Conservation (phyloP, 352 stramenopile genomes). For the Pythium sp. region DNA sequence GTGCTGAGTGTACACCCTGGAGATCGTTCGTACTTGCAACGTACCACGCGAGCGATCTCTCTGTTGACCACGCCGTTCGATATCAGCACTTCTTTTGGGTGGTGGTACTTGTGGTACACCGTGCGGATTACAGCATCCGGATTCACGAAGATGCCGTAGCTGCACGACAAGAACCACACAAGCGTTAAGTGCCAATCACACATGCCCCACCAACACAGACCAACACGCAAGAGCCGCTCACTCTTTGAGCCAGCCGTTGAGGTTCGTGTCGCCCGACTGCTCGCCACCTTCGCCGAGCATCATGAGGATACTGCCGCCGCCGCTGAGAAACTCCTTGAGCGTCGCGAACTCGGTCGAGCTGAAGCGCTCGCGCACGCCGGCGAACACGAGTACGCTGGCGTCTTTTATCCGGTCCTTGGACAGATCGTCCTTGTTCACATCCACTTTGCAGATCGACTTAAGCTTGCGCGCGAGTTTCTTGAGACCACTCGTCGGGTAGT, state of each 20-base stretch:
- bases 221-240: conserved; percentile 27
- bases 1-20: background rate
- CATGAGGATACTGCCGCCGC: conserved; percentile 89
- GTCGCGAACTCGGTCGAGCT: conserved; percentile 83
- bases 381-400: conserved; percentile 88
- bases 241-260: conserved; percentile 95
- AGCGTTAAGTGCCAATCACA: background rate
- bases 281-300: conserved; percentile 92
- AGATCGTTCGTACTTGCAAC: background rate
- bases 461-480: conserved; percentile 94
- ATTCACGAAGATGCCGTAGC: conserved; percentile 86
- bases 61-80: conserved; percentile 93
- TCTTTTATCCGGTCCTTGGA: conserved; percentile 86
- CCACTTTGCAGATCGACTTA: conserved; percentile 86
- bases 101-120: conserved; percentile 96
- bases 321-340: conserved; percentile 88
- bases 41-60: conserved; percentile 82
- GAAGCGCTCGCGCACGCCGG: conserved; percentile 87
- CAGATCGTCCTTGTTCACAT: conserved; percentile 94
- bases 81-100: conserved; percentile 96
- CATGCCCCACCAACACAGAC: background rate
- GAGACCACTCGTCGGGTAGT: conserved; percentile 88
- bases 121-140: conserved; percentile 89
- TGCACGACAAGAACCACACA: conserved; percentile 15
- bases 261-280: conserved; percentile 87